Conservation (phyloP, 768 basidiomycete species). For the Pilatotrama ljubarskyi region DNA sequence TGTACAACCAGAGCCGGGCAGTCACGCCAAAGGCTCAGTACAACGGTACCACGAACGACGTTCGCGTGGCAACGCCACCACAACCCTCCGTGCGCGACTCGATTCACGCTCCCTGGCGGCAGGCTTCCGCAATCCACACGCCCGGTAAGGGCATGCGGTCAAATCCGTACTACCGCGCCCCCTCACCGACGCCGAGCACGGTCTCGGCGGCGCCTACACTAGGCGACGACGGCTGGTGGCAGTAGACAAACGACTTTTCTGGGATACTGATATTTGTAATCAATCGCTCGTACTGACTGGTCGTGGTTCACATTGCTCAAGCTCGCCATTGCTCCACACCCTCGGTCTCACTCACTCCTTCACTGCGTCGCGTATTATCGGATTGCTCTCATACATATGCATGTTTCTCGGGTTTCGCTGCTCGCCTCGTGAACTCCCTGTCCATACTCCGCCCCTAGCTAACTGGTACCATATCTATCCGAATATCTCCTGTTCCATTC, state of each 20-base stretch:
- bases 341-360: neutral
- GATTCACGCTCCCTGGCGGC: conserved; percentile 50
- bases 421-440: neutral
- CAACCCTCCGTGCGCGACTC: conserved; percentile 72
- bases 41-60: conserved; percentile 38
- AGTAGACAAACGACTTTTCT: conserved; percentile 34
- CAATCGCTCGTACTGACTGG: neutral
- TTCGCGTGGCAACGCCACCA: conserved; percentile 51
- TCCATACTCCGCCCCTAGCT: neutral
- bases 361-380: conserved; percentile 11
- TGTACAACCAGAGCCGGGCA: conserved; percentile 52
- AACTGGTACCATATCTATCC: conserved; percentile 3
- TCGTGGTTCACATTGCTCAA: neutral
- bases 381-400: conserved; percentile 18
- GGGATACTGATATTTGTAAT: conserved; percentile 1
- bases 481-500: neutral
- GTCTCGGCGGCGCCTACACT: conserved; percentile 73
- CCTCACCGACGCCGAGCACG: conserved; percentile 77
- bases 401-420: conserved; percentile 12
- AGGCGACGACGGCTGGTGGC: conserved; percentile 80
- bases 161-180: conserved; percentile 38
- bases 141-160: conserved; percentile 26
- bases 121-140: conserved; percentile 44
- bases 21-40: conserved; percentile 49
- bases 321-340: neutral